Conservation (phyloP, 2,329 filamentous ascomycete species). For the Geoglossum cookeanum region DNA sequence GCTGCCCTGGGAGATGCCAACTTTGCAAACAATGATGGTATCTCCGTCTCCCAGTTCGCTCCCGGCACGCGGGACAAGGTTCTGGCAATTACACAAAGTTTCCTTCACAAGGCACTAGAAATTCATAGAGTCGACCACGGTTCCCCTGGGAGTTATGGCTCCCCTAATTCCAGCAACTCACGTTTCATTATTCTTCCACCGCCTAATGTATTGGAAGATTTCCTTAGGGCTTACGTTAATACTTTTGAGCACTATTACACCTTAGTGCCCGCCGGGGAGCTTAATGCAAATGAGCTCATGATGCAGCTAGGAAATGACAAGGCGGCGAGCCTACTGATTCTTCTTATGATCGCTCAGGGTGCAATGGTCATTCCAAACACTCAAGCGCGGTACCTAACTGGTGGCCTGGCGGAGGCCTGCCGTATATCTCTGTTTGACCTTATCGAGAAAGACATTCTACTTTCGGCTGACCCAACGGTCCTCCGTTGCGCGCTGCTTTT, state of each 20-base stretch:
- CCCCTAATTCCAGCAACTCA: slow-evolving; percentile 30
- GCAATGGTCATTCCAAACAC: slow-evolving; percentile 45
- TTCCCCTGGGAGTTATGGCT: slow-evolving; percentile 22
- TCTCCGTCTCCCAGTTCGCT: slow-evolving; percentile 29
- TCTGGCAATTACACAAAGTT: slow-evolving; percentile 51
- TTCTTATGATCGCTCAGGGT: slow-evolving; percentile 56
- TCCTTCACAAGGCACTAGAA: slow-evolving; percentile 50
- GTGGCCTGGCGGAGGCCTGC: slow-evolving; percentile 49
- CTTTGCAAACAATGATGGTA: slow-evolving; percentile 25
- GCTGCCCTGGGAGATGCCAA: slow-evolving; percentile 30
- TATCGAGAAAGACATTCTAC: slow-evolving; percentile 51
- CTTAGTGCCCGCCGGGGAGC: slow-evolving; percentile 36
- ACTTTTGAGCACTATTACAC: slow-evolving; percentile 48
- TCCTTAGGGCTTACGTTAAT: slow-evolving; percentile 45
- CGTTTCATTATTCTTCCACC: slow-evolving; percentile 49
- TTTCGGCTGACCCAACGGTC: slow-evolving; percentile 44
- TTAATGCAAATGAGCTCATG: slow-evolving; percentile 45
- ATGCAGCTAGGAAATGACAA: slow-evolving; percentile 42
- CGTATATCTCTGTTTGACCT: slow-evolving; percentile 53
- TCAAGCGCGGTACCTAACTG: slow-evolving; percentile 45
- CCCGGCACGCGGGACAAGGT: slow-evolving; percentile 45
- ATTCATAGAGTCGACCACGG: slow-evolving; percentile 38
- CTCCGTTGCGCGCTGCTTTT: slow-evolving; percentile 48
- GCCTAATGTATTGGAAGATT: slow-evolving; percentile 45
- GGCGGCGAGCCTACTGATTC: slow-evolving; percentile 43